Evolutionary conservation across 805 yeast species (phyloP).

Genomic region (Lachancea kluyveri): DNA sequence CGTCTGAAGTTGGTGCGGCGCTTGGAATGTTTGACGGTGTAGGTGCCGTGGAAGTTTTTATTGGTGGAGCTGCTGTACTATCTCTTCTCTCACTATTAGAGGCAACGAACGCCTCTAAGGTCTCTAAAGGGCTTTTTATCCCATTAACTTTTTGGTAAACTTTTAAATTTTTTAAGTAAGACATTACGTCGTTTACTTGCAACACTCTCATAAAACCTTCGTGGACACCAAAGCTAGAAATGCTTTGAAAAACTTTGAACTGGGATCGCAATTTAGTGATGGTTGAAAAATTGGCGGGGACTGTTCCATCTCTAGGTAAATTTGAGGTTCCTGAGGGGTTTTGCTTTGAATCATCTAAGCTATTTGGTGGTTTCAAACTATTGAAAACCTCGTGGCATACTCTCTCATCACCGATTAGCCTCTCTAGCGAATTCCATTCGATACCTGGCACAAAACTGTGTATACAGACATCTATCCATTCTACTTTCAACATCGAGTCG

Average conservation of each 20-base stretch:
- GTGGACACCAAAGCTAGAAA: slow-evolving; percentile 57
- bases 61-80: slow-evolving; percentile 7
- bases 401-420: slow-evolving; percentile 29
- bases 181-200: slow-evolving; percentile 76
- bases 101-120: slow-evolving; percentile 40
- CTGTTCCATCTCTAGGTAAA: slow-evolving; percentile 2
- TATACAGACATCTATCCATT: slow-evolving; percentile 60
- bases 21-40: slow-evolving; percentile 1
- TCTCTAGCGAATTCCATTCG: slow-evolving; percentile 41
- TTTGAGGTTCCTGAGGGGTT: slow-evolving; percentile 4
- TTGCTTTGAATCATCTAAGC: slow-evolving; percentile 3
- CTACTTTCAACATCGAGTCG: slow-evolving; percentile 57
- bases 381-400: slow-evolving; percentile 15
- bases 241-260: slow-evolving; percentile 40
- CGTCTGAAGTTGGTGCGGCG: background rate
- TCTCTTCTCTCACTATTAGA: slow-evolving; percentile 7
- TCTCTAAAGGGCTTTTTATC: slow-evolving; percentile 47
- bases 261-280: slow-evolving; percentile 31
- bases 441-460: slow-evolving; percentile 42
- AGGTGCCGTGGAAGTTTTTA: slow-evolving; percentile 1
- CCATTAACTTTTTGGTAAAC: slow-evolving; percentile 43
- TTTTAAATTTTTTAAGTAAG: slow-evolving; percentile 62
- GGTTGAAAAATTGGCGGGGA: slow-evolving; percentile 12
- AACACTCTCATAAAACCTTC: slow-evolving; percentile 61
- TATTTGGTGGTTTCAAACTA: slow-evolving; percentile 8